These are phyloP conservation scores for Auricularia heimuer DNA, from an alignment of 768 basidiomycete species.

Conservation along the genomic window DNA sequence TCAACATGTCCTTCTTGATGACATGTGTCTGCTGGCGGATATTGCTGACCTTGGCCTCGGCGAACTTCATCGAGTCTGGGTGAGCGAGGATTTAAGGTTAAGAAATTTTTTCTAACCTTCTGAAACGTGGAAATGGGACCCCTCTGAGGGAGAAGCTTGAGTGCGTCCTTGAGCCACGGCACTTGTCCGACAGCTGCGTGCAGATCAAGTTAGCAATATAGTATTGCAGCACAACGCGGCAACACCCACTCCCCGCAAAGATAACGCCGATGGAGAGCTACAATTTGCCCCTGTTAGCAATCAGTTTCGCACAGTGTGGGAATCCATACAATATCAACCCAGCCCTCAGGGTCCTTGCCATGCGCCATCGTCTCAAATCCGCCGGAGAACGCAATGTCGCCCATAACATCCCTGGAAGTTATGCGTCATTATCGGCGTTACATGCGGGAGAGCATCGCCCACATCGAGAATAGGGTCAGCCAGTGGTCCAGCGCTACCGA, in stretches of 20 bases:
- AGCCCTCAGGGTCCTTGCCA: background rate
- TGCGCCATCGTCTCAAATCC: background rate
- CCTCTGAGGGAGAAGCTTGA: background rate
- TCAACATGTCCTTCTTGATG: background rate
- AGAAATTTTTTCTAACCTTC: background rate
- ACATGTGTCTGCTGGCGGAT: background rate
- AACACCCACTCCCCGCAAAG: background rate
- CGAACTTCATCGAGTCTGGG: background rate
- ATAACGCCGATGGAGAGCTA: background rate
- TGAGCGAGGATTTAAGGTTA: too few relatives aligned
- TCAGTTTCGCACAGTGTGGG: too few relatives aligned
- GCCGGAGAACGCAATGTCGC: background rate
- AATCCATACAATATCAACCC: background rate
- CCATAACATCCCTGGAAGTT: background rate
- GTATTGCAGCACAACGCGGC: background rate
- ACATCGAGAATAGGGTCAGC: background rate
- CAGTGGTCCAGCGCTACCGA: background rate
- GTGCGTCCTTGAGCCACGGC: background rate
- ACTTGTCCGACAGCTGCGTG: background rate
- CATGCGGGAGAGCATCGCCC: too few relatives aligned
- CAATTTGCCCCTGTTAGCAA: background rate
- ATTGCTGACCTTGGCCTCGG: background rate
- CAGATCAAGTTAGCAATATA: background rate
- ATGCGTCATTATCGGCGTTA: too few relatives aligned
- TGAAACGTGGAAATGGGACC: background rate